Conservation (phyloP, 306 rosid genomes). For the Rosa lucieae region DNA sequence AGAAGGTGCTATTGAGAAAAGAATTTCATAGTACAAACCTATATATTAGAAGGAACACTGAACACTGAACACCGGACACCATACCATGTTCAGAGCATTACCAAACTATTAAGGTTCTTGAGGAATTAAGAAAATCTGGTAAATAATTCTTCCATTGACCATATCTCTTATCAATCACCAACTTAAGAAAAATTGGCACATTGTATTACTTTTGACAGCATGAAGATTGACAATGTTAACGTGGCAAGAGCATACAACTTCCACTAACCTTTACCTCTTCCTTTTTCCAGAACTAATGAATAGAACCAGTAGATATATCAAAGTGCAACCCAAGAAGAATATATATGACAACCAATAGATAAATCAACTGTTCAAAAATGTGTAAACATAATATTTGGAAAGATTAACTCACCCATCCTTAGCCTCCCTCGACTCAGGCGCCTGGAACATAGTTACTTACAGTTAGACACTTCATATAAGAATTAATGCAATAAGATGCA, state of each 20-base stretch:
- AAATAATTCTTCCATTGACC: not conserved
- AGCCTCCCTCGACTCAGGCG: slow-evolving; percentile 40
- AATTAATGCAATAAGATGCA: slow-evolving; percentile 17
- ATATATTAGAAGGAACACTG: not conserved
- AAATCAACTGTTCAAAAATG: slow-evolving; percentile 11
- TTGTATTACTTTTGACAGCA: not conserved
- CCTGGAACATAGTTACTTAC: slow-evolving; percentile 43
- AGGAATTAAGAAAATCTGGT: not conserved
- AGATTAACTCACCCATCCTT: slow-evolving; percentile 55
- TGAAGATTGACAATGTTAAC: not conserved
- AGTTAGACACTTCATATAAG: slow-evolving; percentile 34
- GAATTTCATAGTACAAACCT: not conserved
- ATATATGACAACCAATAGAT: not conserved
- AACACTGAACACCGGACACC: too few species aligned
- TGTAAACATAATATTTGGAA: slow-evolving; percentile 13
- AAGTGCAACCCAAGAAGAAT: not conserved
- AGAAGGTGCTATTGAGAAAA: too few species aligned
- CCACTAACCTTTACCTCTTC: not conserved
- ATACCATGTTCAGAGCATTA: not conserved
- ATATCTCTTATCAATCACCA: not conserved
- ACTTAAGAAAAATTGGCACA: not conserved
- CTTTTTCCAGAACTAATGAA: not conserved
- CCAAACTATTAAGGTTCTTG: not conserved
- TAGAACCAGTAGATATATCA: not conserved
- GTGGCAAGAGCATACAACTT: not conserved